Percentiles rank a stretch among this genome's conserved stretches.
phyloP scores from a whole-genome alignment of 768 basidiomycete species.

The Suillus alpinus region DNA sequence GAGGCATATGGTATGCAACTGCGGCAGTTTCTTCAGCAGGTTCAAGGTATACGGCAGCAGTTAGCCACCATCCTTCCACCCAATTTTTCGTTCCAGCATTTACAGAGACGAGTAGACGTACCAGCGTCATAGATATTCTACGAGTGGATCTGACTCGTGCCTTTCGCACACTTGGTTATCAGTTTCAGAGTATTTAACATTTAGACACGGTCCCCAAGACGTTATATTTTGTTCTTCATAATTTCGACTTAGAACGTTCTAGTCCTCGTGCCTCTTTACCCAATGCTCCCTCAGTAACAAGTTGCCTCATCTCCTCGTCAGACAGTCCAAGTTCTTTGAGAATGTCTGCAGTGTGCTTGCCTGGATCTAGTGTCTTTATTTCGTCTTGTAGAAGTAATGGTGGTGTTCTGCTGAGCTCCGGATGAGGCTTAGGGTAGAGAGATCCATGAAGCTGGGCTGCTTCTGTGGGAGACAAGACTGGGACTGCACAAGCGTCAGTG shows the following conservation, averaged over 20 bases:
- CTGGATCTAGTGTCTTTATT: constrained; percentile 37
- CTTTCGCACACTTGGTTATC: background rate
- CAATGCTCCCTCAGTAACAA: constrained; percentile 48
- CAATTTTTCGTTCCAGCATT: constrained; percentile 30
- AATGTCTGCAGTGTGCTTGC: constrained; percentile 52
- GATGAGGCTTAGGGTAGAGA: constrained; percentile 51
- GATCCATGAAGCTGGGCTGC: constrained; percentile 44
- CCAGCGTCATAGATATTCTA: constrained; percentile 15
- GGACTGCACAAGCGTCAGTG: constrained; percentile 69
- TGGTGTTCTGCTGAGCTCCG: constrained; percentile 38
- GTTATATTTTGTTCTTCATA: constrained; percentile 15
- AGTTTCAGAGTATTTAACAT: background rate
- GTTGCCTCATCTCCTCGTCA: constrained; percentile 34
- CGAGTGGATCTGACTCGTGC: background rate
- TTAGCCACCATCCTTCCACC: constrained; percentile 30
- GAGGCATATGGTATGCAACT: constrained; percentile 29
- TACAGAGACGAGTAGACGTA: constrained; percentile 26
- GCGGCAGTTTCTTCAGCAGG: constrained; percentile 29
- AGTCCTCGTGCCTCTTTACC: constrained; percentile 30
- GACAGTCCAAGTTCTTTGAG: constrained; percentile 50
- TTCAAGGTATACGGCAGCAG: constrained; percentile 29
- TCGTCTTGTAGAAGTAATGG: constrained; percentile 13
- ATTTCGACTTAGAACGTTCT: constrained; percentile 21
- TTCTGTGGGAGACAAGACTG: constrained; percentile 64
- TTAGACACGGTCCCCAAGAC: background rate